Conservation (phyloP, 352 stramenopile genomes). For the Aphanomyces stellatus region DNA sequence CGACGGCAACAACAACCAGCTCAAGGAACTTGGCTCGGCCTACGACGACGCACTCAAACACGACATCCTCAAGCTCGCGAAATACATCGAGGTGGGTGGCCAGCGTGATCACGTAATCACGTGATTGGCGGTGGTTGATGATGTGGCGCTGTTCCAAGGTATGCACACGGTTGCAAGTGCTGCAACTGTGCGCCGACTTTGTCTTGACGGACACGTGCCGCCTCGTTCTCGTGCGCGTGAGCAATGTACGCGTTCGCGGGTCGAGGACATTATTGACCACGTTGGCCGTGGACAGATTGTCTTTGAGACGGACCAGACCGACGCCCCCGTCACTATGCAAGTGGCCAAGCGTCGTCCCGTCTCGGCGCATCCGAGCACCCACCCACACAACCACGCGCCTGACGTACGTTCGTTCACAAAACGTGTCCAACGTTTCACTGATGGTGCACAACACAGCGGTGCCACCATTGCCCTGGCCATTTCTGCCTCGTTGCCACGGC, state of each 20-base stretch:
- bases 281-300: conserved; percentile 1
- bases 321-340: background rate
- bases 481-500: background rate
- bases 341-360: background rate
- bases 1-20: background rate
- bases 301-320: background rate
- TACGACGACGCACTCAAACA: conserved; percentile 1
- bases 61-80: background rate
- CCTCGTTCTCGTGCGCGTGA: conserved; percentile 8
- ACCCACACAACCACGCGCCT: background rate
- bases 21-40: conserved; percentile 3
- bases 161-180: background rate
- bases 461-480: background rate
- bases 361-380: background rate
- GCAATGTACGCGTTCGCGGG: background rate
- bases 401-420: background rate
- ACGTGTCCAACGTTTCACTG: too few relatives aligned
- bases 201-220: background rate
- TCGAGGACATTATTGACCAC: background rate
- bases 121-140: too few relatives aligned
- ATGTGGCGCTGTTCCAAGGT: too few relatives aligned
- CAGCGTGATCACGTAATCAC: background rate
- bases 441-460: too few relatives aligned
- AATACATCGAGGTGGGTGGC: conserved; percentile 1
- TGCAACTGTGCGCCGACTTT: conserved; percentile 13